These are phyloP conservation scores for Oropetium thomaeum DNA, from an alignment of 176 grass and related monocot genomes.

Conservation along the genomic window DNA sequence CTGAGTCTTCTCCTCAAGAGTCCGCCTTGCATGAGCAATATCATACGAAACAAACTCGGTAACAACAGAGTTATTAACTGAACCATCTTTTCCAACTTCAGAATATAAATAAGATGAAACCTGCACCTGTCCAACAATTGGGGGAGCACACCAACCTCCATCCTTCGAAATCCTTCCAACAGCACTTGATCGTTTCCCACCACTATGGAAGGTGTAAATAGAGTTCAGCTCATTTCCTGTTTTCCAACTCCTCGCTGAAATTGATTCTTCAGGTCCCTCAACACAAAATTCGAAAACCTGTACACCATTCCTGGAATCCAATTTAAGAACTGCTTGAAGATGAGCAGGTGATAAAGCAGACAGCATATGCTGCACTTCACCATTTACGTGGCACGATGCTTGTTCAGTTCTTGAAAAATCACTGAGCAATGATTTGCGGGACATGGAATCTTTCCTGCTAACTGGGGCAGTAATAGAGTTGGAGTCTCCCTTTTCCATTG, in stretches of 20 bases:
- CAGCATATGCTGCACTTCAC: constrained; percentile 19
- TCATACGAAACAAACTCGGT: constrained; percentile 86
- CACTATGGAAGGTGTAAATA: constrained; percentile 87
- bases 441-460: constrained; percentile 27
- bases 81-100: constrained; percentile 66
- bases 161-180: constrained; percentile 61
- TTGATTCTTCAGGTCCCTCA: constrained; percentile 56
- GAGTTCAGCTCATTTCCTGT: constrained; percentile 63
- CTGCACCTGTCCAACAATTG: constrained; percentile 83
- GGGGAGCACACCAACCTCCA: constrained; percentile 37
- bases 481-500: constrained; percentile 27
- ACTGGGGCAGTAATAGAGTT: background rate
- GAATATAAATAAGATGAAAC: constrained; percentile 81
- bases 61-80: constrained; percentile 56
- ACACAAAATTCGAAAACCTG: constrained; percentile 59
- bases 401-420: constrained; percentile 67
- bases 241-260: constrained; percentile 90
- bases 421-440: constrained; percentile 62
- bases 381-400: constrained; percentile 28
- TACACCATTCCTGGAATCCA: constrained; percentile 57
- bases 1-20: constrained; percentile 53
- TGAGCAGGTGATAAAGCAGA: constrained; percentile 64
- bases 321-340: constrained; percentile 72
- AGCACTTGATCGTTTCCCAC: constrained; percentile 51
- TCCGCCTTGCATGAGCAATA: constrained; percentile 67